These are phyloP conservation scores for Coleophoma eucalyptorum DNA, from an alignment of 2,329 filamentous ascomycete species.

Conservation along the genomic window DNA sequence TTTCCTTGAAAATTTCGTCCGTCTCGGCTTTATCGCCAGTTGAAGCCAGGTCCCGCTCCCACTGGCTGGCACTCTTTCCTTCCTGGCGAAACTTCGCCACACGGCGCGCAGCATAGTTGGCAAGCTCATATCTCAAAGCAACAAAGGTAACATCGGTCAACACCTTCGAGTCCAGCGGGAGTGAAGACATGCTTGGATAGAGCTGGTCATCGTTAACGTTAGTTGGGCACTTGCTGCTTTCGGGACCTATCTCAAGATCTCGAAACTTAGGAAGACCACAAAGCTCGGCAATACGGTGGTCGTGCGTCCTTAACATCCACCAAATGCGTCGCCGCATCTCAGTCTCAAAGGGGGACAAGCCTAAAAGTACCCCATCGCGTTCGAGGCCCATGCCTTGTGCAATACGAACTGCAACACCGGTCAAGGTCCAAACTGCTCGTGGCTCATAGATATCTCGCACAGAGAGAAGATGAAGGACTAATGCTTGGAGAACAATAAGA, in stretches of 20 bases:
- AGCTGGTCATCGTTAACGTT: conserved; percentile 60
- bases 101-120: neutral
- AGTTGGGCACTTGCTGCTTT: conserved; percentile 51
- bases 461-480: conserved; percentile 48
- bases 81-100: neutral
- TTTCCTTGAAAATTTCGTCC: conserved; percentile 8
- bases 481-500: conserved; percentile 53
- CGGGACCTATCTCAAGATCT: conserved; percentile 29
- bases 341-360: conserved; percentile 57
- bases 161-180: conserved; percentile 39
- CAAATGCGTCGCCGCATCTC: conserved; percentile 66
- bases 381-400: conserved; percentile 67
- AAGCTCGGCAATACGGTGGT: conserved; percentile 29
- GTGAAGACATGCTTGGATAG: conserved; percentile 41
- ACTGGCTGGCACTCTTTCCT: neutral
- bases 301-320: conserved; percentile 60
- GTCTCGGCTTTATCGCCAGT: conserved; percentile 4
- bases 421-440: conserved; percentile 58
- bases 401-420: conserved; percentile 57
- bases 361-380: conserved; percentile 53
- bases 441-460: conserved; percentile 41
- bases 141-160: conserved; percentile 45
- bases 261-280: conserved; percentile 13
- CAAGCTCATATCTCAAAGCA: neutral
- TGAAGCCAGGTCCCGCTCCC: neutral